Base-by-base conservation (phyloP, 148 eudicot species). In the Diospyros kaki region DNA sequence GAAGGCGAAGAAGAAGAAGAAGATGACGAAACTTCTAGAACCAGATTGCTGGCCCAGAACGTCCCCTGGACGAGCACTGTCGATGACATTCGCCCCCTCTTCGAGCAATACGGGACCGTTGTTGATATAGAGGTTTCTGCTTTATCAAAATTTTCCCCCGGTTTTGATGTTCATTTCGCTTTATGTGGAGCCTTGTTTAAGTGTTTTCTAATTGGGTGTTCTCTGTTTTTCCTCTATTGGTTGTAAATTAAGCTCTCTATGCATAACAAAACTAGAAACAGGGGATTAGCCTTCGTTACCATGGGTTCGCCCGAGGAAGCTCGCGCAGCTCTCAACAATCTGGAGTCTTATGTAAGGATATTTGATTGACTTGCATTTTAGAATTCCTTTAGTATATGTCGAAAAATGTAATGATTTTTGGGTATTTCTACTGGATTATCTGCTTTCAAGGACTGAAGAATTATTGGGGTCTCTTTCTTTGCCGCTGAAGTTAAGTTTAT, bases 281-380 rank as follows among this genome's bases (percentile, higher is more conserved):
- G 98, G 75, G 98, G 98, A 58, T 75, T 95, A 59, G 98, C 91
- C 3, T 95, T 95, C 76, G 92, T 95, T 43, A 86, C 90, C 40
- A 95, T 95, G 98, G 84, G 91, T 58, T 92, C 98, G 11, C 80
- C 76, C 4, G 97, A 88, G 77, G 98, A 95, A 82, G 98, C 98
- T 77, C 61, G 69, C 69, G 84, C 89, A 40, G 97, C 88, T 80
- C 64, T 92, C 61, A 81, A 71, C 44, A 86, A 86, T 73, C 94
- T 95, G 38, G 91, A 95, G 73, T 77, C 85, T 41, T 77, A 28
- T 79, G 98, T 94, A 87, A 89, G 98, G 60, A 44, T 66, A 43
- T 72, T 58, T 5, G 14, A 59, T 74, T 52, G 62, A 6, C 44
- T 44, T 13, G 42, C 28, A 28, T 28, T 28, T 28, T 28, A 28